Base-by-base conservation (phyloP, 257 asterid genomes). In the Nyctanthes arbortristis region DNA sequence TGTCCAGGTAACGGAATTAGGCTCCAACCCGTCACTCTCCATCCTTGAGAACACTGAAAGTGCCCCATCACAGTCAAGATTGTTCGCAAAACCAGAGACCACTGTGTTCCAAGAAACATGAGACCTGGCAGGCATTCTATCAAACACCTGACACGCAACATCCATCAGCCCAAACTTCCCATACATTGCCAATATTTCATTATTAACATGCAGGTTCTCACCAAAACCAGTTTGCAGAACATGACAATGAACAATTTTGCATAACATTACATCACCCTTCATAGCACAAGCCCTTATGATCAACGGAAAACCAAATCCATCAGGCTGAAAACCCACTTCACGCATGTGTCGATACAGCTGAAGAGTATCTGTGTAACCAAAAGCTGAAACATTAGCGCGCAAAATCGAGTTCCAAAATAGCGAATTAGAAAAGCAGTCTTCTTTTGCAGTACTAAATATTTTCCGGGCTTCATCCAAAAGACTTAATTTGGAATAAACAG, bases 401-500 rank as follows among this genome's bases (percentile, higher is more conserved):
- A 90, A 30, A 61, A 88, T 84, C 25, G 96, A 84, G 71, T 90
- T 88, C 93, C 92, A 89, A 65, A 87, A 71, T n/a, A 87, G 81
- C 25, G 80, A 74, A 81, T 65, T 82, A 0, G 35, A 68, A 30
- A 56, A 30, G 71, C 85, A 82, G 1, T 69, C 69, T 28, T 18
- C 9, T 30, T 75, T 76, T 63, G 70, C 59, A 9, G 59, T 69
- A 59, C 83, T 88, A 57, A 88, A 90, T 80, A 88, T 87, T 76
- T 78, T 78, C 5, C 75, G 86, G 18, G 96, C 93, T 69, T 82
- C 84, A n/a, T 59, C 30, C 61, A 86, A 45, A 64, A 73, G 63
- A 65, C 75, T 69, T 28, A 73, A 67, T 35, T 83, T 83, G 12
- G 91, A 71, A 75, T 90, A 88, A 0, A 63, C 69, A 0, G 87